Percentiles rank a stretch among this genome's conserved stretches.
These are phyloP conservation scores for Fennellomyces sp. DNA, from an alignment of 371 early-diverging fungal species.

Conservation along the genomic window DNA sequence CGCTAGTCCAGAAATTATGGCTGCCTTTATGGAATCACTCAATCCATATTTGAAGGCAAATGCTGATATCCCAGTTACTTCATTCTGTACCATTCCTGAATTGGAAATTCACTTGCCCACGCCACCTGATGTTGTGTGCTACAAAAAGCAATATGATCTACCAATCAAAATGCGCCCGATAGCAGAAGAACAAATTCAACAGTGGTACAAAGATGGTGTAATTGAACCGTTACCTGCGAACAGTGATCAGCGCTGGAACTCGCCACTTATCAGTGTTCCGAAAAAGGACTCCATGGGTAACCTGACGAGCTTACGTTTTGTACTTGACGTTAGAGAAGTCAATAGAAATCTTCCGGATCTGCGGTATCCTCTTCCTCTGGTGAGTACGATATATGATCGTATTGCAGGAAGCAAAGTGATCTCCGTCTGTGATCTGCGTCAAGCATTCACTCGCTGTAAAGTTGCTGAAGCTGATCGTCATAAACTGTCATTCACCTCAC, in stretches of 20 bases:
- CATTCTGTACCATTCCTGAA: constrained; percentile 21
- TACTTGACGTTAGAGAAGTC: constrained; percentile 24
- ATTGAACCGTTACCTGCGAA: constrained; percentile 1
- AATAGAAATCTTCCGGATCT: constrained; percentile 14
- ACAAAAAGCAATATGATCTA: constrained; percentile 16
- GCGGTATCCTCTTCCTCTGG: constrained; percentile 22
- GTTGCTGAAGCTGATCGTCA: too few relatives aligned
- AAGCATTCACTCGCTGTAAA: too few relatives aligned
- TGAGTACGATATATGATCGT: constrained; percentile 18
- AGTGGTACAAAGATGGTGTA: constrained; percentile 7
- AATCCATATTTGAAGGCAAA: constrained; percentile 13
- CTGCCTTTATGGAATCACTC: not conserved
- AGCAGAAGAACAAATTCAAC: constrained; percentile 3
- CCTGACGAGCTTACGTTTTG: constrained; percentile 12
- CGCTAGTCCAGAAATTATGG: constrained; percentile 11
- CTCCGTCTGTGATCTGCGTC: constrained; percentile 24
- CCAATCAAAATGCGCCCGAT: not conserved
- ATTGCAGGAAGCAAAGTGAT: constrained; percentile 25
- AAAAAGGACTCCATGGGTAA: constrained; percentile 26
- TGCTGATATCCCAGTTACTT: constrained; percentile 1
- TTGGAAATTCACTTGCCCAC: constrained; percentile 10
- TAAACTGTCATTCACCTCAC: too few relatives aligned
- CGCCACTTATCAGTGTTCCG: constrained; percentile 22
- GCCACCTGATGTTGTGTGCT: constrained; percentile 3
- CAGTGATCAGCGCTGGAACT: constrained; percentile 20